Percentiles rank a stretch among this genome's conserved stretches.
Conservation (phyloP, 345 rosid genomes). For the Trapa incisa region DNA sequence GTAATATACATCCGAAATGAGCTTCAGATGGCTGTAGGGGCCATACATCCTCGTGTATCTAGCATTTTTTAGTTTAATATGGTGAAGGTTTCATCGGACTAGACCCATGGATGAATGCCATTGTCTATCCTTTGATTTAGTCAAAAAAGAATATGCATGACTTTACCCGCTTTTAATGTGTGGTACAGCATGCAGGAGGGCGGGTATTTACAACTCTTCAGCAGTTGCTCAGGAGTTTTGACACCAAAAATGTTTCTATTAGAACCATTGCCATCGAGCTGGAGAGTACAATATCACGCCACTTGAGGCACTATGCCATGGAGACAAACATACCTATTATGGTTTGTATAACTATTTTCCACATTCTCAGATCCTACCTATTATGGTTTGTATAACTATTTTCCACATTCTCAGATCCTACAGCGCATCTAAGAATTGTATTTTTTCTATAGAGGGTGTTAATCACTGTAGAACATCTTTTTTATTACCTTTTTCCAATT, state of each 20-base stretch:
- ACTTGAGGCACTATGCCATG: slow-evolving; percentile 42
- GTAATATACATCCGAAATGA: slow-evolving; percentile 13
- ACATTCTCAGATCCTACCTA: slow-evolving; percentile 24
- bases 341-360: slow-evolving; percentile 18
- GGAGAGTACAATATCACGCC: slow-evolving; percentile 34
- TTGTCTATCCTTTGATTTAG: background rate
- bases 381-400: slow-evolving; percentile 28
- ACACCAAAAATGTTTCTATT: slow-evolving; percentile 23
- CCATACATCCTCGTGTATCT: background rate
- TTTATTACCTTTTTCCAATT: background rate
- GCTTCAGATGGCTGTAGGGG: background rate
- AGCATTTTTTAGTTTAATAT: background rate
- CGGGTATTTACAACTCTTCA: slow-evolving; percentile 39
- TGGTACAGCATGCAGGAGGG: slow-evolving; percentile 52
- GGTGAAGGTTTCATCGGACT: background rate
- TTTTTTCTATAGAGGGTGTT: background rate
- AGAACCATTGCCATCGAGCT: slow-evolving; percentile 41
- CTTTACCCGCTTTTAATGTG: slow-evolving; percentile 1
- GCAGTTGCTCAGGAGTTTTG: slow-evolving; percentile 26
- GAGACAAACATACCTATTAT: slow-evolving; percentile 45
- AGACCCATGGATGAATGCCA: background rate
- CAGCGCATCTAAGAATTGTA: background rate
- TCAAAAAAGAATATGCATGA: background rate
- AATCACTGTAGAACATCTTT: background rate
- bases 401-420: background rate